Base-by-base conservation (phyloP, 1,139 yeast genomes). In the Blastobotrys niveus region DNA sequence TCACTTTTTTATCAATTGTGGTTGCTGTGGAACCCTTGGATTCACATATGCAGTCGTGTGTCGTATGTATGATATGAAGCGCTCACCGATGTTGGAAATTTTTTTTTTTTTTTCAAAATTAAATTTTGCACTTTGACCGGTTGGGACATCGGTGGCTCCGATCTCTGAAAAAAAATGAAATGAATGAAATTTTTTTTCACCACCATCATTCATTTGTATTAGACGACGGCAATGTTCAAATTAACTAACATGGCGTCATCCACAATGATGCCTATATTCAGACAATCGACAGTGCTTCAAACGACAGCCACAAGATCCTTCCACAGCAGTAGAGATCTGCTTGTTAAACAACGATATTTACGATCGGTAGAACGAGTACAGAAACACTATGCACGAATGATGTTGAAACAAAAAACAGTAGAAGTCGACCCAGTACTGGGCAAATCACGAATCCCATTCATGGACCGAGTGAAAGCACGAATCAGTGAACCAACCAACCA, bases 391-490 rank as follows among this genome's bases (percentile, higher is more conserved):
- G 65, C 64, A n/a, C 49, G 56, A 36, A 56, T 60, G 48, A 52
- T 60, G 52, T 50, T 52, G 46, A 61, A 61, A 48, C 61, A 61
- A 38, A 52, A 54, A 29, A 46, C 54, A 7, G 49, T 40, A 10
- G 55, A 57, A 44, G 76, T 79, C 26, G 86, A 88, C 63, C 96
- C 96, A 1, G 95, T 88, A 2, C 72, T 87, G 48, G 96, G 96
- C 8, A 74, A 74, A 44, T 64, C 76, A 4, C 67, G 73, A 42
- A 80, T 80, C 50, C 80, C 82, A n/a, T 88, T 88, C 57, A 67
- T 87, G 46, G 66, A 69, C 42, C 76, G 95, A 62, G 71, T 88
- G 45, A 71, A 73, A 54, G 77, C 85, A 27, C 82, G 81, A 54
- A 66, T 82, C 26, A 70, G 72, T 36, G 86, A 80, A 56, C 80